Conservation (phyloP, 164 flowering plant genomes). For the Liquidambar formosana region DNA sequence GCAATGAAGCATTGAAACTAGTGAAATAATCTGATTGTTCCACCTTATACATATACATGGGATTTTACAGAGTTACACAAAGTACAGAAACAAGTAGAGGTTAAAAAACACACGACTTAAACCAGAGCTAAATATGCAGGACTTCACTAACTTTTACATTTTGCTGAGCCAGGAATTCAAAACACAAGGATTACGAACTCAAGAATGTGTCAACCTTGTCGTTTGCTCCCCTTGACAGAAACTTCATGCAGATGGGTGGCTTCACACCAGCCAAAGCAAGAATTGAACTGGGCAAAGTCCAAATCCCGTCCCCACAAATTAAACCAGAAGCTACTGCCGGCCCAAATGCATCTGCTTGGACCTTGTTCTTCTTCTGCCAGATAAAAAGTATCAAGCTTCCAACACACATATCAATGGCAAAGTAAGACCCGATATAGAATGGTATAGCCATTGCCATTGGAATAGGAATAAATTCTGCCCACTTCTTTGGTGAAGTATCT, state of each 20-base stretch:
- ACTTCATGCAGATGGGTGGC: conserved; percentile 19
- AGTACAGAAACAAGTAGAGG: no score
- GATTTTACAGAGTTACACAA: no score
- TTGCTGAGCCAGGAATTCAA: no score
- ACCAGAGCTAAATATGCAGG: no score
- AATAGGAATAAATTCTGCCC: conserved; percentile 4
- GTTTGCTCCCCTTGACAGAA: conserved; percentile 12
- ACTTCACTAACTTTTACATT: no score
- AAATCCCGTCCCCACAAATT: conserved; percentile 16
- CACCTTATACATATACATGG: no score
- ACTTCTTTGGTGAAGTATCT: background rate
- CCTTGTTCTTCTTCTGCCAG: conserved; percentile 13
- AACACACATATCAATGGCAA: conserved; percentile 14
- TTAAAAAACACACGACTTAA: no score
- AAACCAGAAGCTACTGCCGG: conserved; percentile 17
- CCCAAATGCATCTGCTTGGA: conserved; percentile 9
- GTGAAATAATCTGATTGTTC: no score
- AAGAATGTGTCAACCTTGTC: conserved; percentile 1
- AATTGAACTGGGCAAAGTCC: conserved; percentile 16
- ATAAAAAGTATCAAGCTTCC: conserved; percentile 14
- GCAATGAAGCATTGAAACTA: no score
- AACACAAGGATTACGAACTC: background rate
- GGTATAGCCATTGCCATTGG: conserved; percentile 17
- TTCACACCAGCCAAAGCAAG: conserved; percentile 12
- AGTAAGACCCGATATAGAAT: conserved; percentile 9